Evolutionary conservation across 805 yeast genomes (phyloP).

Genomic region (Kodamaea sagamina): DNA sequence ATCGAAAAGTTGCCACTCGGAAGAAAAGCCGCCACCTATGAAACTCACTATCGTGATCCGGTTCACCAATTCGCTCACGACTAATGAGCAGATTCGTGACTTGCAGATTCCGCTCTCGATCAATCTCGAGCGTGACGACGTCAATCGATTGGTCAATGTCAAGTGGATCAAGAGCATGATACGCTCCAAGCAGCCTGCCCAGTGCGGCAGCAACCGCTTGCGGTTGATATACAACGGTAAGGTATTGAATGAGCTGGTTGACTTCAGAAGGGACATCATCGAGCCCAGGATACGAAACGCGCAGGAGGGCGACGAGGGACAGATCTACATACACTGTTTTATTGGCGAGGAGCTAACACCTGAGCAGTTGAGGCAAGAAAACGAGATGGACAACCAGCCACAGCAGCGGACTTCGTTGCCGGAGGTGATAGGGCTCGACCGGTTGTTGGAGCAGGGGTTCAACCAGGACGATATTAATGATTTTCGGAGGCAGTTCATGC

Average conservation of each 20-base stretch:
- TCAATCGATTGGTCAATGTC: conserved; percentile 31
- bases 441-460: conserved; percentile 81
- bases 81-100: conserved; percentile 22
- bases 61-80: conserved; percentile 24
- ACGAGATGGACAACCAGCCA: conserved; percentile 58
- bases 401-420: conserved; percentile 55
- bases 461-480: conserved; percentile 73
- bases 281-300: conserved; percentile 25
- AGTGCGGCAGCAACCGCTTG: conserved; percentile 48
- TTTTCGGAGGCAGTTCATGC: conserved; percentile 71
- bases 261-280: conserved; percentile 53
- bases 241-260: conserved; percentile 57
- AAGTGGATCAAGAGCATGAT: conserved; percentile 35
- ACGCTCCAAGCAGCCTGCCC: conserved; percentile 22
- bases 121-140: conserved; percentile 31
- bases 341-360: conserved; percentile 64
- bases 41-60: conserved; percentile 28
- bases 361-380: conserved; percentile 48
- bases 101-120: conserved; percentile 31
- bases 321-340: conserved; percentile 74
- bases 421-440: conserved; percentile 81
- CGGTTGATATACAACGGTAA: conserved; percentile 71
- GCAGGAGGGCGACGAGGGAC: conserved; percentile 17
- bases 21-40: conserved; percentile 18
- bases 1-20: neutral